Evolutionary conservation across 495 filamentous ascomycete species (phyloP), one percentile per base, ranked within the genome.

Genomic region (Penicillium arizonense): DNA sequence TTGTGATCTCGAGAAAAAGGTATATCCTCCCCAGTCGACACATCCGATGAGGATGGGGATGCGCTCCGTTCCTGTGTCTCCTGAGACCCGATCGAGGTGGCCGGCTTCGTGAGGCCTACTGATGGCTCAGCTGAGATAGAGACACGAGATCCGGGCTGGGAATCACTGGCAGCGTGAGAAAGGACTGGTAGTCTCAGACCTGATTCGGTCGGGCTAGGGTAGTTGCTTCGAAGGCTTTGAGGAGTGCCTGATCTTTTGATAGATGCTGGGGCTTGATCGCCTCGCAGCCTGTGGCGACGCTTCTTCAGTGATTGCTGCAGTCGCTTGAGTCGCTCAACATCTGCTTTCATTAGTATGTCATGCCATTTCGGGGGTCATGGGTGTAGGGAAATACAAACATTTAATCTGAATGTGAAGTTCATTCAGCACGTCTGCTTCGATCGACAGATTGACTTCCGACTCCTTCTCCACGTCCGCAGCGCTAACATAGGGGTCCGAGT

Each of bases 281-380:
- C 12, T 9, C 35, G 12, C 3, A 50, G 48, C 13, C 14, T 41
- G 2, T 24, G 34, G 5, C 48, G 48, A n/a, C 48, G 48, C 26
- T 16, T 50, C 37, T 40, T 42, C 28, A 50, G 30, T 12, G 48
- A 14, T 20, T 42, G 48, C 30, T 50, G 38, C n/a, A 50, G 48
- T 34, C 38, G 37, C 38, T 50, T 41, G 30, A 50, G n/a, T 26
- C n/a, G 23, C 18, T 50, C 48, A 2, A 50, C 13, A 8, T 43
- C 48, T 50, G 30, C 4, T 43, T n/a, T 6, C 9, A 20, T 50
- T 23, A 50, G 48, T 11, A 28, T 42, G 28, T 36, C 33, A 30
- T 30, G 2, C 12, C 21, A 23, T 18, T 2, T 9, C 12, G 7
- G 3, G 5, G 13, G 20, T 26, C 2, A 36, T 0, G 4, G 18